phyloP scores from a whole-genome alignment of 2,329 filamentous ascomycete species.

The Leptographium wingfieldii region DNA sequence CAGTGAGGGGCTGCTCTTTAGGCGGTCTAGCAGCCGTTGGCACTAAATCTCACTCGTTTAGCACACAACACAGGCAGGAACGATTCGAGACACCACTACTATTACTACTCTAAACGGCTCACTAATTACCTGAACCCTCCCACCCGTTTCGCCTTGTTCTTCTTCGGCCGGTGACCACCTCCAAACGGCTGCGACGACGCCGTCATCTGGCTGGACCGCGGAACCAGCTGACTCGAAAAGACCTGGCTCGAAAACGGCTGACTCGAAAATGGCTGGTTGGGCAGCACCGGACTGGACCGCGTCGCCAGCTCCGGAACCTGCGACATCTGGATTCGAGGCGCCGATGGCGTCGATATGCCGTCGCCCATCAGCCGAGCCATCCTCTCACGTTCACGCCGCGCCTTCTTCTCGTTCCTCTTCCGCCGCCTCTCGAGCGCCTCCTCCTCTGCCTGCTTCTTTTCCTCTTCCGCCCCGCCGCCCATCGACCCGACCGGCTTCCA shows the following conservation, averaged over 20 bases:
- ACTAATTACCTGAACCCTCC: not conserved
- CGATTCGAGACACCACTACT: not conserved
- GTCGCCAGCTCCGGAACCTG: not conserved
- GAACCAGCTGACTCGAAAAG: constrained; percentile 4
- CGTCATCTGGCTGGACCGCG: constrained; percentile 20
- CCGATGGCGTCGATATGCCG: constrained; percentile 2
- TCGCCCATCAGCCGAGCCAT: constrained; percentile 4
- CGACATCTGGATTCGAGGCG: constrained; percentile 5
- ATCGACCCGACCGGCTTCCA: constrained; percentile 13
- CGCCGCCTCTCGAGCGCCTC: constrained; percentile 15
- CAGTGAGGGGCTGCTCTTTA: not conserved
- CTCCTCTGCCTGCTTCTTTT: constrained; percentile 7
- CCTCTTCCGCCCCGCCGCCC: constrained; percentile 4
- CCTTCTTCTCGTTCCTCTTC: constrained; percentile 16
- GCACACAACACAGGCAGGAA: too few species aligned
- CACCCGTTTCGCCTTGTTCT: constrained; percentile 2
- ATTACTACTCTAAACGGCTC: not conserved
- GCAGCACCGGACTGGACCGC: constrained; percentile 5
- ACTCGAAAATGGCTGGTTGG: constrained; percentile 1
- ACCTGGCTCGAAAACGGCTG: constrained; percentile 1
- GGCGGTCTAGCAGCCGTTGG: not conserved
- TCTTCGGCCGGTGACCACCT: constrained; percentile 18
- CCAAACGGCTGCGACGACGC: constrained; percentile 6
- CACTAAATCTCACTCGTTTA: not conserved
- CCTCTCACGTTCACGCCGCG: constrained; percentile 13